Base-by-base conservation (phyloP, 352 stramenopile genomes). In the Sclerospora graminicola region DNA sequence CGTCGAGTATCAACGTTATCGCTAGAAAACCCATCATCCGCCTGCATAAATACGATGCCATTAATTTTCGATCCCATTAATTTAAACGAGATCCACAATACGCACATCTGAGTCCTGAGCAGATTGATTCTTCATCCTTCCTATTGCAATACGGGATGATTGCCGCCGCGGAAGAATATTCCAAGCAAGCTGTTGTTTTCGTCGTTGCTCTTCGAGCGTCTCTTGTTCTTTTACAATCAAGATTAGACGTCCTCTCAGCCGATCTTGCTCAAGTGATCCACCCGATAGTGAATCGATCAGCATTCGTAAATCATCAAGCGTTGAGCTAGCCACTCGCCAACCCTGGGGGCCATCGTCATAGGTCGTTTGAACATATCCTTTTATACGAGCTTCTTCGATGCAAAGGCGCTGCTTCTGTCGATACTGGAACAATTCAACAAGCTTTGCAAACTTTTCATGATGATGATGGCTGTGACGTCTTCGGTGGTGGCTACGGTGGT, bases 121-220 rank as follows among this genome's bases (percentile, higher is more conserved):
- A 28, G 69, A 78, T 38, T 92, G 78, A 13, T 42, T 65, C 24
- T 74, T 84, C 60, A 93, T 88, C 49, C 67, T 78, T 4, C 65
- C 65, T 8, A 89, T 89, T 16, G 81, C 81, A 20, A 90, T 83
- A 7, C 81, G 76, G 23, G 81, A 93, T 18, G 81, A 93, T 45
- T 89, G 73, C 7, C 81, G 67, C 1, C 78, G 69, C n/a, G 81
- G 78, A 23, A 93, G 47, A 20, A 84, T 69, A 43, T 90, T 79
- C 74, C 72, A 90, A 7, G 64, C 56, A 10, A 85, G 51, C 37
- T 88, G 75, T 38, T 85, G 77, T 41, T 84, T 85, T 8, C 60
- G 48, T 14, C 67, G 50, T 51, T 88, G 54, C 14, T 78, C 56
- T 23, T 89, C 67, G 16, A 76, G 45, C 36, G 80, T 84, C 41